These are phyloP conservation scores for Talaromyces sp. DNA, from an alignment of 2,329 filamentous ascomycete species.

Conservation along the genomic window DNA sequence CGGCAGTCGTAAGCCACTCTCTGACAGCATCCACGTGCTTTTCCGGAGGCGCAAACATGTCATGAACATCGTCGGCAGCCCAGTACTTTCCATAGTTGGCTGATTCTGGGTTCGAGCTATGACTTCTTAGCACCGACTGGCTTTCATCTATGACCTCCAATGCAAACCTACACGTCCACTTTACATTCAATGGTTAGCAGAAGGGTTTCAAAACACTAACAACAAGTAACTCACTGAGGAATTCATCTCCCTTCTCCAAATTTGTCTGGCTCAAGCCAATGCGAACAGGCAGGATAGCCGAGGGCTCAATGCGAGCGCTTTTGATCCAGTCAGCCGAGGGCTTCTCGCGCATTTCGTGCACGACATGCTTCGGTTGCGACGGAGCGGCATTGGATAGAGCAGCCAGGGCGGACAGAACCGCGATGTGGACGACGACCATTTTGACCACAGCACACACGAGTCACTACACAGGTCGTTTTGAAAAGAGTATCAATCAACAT, in stretches of 20 bases:
- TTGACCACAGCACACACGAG: neutral
- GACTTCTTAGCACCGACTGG: neutral
- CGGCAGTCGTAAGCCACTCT: slow-evolving; percentile 19
- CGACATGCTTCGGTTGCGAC: slow-evolving; percentile 28
- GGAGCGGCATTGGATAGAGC: slow-evolving; percentile 23
- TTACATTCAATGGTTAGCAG: neutral
- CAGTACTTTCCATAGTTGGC: slow-evolving; percentile 11
- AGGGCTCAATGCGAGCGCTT: slow-evolving; percentile 29
- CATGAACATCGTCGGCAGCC: slow-evolving; percentile 10
- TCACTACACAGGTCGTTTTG: neutral
- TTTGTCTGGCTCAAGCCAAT: slow-evolving; percentile 46
- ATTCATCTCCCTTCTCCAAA: slow-evolving; percentile 40
- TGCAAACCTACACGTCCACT: slow-evolving; percentile 11
- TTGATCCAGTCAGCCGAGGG: slow-evolving; percentile 35
- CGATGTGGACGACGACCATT: slow-evolving; percentile 11
- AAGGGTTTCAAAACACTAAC: neutral
- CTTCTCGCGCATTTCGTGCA: slow-evolving; percentile 39
- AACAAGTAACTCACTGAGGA: slow-evolving; percentile 23
- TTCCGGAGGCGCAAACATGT: slow-evolving; percentile 25
- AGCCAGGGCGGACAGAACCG: slow-evolving; percentile 15
- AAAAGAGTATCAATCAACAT: neutral
- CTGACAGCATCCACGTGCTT: slow-evolving; percentile 19
- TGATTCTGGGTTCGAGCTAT: slow-evolving; percentile 10
- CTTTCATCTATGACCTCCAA: neutral
- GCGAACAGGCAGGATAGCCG: slow-evolving; percentile 40